A percentile compares a stretch with the other conserved stretches of the same genome.
Conservation (phyloP, 495 filamentous ascomycete species). For the Opeltia flavorubescens region DNA sequence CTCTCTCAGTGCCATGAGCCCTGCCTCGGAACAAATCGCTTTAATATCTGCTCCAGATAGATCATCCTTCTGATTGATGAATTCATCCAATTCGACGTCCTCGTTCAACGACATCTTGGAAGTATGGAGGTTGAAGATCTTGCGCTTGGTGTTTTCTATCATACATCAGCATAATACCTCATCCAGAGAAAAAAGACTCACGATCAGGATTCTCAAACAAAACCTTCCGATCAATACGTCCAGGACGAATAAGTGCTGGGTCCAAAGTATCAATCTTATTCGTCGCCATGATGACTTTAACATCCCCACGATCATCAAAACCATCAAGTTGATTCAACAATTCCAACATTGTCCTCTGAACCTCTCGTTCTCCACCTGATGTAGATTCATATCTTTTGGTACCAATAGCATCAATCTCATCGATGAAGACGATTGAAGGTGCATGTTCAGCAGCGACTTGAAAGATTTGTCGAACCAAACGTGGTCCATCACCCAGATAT, state of each 20-base stretch:
- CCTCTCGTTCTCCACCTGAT: slow-evolving; percentile 91
- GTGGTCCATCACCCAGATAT: slow-evolving; percentile 91
- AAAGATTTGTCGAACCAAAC: slow-evolving; percentile 93
- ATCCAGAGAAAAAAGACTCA: slow-evolving; percentile 26
- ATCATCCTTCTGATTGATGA: slow-evolving; percentile 97
- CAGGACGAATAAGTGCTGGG: slow-evolving; percentile 88
- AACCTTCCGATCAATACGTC: slow-evolving; percentile 98
- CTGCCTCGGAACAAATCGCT: slow-evolving; percentile 95
- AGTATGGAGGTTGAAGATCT: slow-evolving; percentile 99
- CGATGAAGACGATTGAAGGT: slow-evolving; percentile 97
- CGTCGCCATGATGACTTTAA: slow-evolving; percentile 99
- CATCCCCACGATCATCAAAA: slow-evolving; percentile 96
- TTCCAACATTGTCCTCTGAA: slow-evolving; percentile 98
- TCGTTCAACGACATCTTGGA: slow-evolving; percentile 95
- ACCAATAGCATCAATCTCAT: slow-evolving; percentile 98
- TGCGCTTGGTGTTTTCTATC: slow-evolving; percentile 91
- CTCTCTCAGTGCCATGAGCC: slow-evolving; percentile 87
- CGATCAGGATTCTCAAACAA: slow-evolving; percentile 97
- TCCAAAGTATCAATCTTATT: slow-evolving; percentile 99
- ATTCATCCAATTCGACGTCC: slow-evolving; percentile 96
- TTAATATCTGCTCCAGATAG: slow-evolving; percentile 96
- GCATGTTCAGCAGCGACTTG: slow-evolving; percentile 93
- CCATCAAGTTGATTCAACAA: slow-evolving; percentile 96
- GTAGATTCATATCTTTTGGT: slow-evolving; percentile 98
- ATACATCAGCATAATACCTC: slow-evolving; percentile 20